Evolutionary conservation across 1,284 basidiomycete species (phyloP).

Genomic region (Apiotrichum veenhuisii): DNA sequence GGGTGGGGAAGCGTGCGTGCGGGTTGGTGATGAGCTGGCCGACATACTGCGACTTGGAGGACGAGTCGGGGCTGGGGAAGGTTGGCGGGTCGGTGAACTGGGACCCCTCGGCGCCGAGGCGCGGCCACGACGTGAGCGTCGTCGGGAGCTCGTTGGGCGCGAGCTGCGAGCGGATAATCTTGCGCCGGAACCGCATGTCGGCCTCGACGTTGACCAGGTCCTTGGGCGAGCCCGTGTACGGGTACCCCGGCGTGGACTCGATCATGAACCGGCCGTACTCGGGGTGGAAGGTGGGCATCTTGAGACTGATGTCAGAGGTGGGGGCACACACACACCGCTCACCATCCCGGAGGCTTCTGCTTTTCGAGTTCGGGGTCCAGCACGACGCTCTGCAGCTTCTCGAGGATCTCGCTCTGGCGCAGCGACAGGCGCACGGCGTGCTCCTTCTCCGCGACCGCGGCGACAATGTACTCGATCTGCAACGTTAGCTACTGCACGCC

Average conservation of each 20-base stretch:
- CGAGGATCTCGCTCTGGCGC: conserved; percentile 88
- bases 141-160: conserved; percentile 82
- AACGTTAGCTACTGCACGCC: neutral
- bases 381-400: conserved; percentile 69
- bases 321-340: neutral
- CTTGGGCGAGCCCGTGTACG: conserved; percentile 80
- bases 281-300: conserved; percentile 91
- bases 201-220: conserved; percentile 85
- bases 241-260: conserved; percentile 92
- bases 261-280: conserved; percentile 99
- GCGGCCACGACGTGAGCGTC: conserved; percentile 93
- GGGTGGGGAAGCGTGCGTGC: conserved; percentile 84
- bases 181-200: conserved; percentile 90
- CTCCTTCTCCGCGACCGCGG: conserved; percentile 76
- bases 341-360: conserved; percentile 38
- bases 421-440: conserved; percentile 79
- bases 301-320: conserved; percentile 54
- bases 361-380: conserved; percentile 62
- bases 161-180: conserved; percentile 77
- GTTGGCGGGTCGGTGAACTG: conserved; percentile 86
- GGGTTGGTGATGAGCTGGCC: conserved; percentile 95
- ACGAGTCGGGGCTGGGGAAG: conserved; percentile 72
- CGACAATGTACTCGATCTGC: conserved; percentile 95
- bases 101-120: conserved; percentile 77
- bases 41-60: conserved; percentile 74